Conservation (phyloP, 2,329 filamentous ascomycete species). For the Aspergillus sp. region DNA sequence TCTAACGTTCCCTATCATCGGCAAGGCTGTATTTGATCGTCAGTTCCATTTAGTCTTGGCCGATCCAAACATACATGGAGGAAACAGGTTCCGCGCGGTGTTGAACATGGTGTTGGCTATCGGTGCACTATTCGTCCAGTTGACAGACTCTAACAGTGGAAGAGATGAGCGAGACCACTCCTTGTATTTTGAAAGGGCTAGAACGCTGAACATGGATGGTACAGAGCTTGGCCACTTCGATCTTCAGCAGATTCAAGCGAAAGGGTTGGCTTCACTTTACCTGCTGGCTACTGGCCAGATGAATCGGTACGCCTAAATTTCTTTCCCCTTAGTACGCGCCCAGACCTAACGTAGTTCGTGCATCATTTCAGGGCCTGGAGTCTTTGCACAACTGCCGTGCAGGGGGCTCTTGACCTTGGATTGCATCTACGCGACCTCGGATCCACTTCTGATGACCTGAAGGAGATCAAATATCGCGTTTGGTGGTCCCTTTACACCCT, state of each 20-base stretch:
- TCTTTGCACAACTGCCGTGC: conserved; percentile 39
- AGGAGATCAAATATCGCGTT: conserved; percentile 44
- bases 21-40: conserved; percentile 39
- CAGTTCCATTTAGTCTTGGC: conserved; percentile 42
- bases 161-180: conserved; percentile 36
- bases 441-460: conserved; percentile 37
- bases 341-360: conserved; percentile 1
- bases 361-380: conserved; percentile 40
- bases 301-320: conserved; percentile 35
- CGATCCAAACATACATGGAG: conserved; percentile 32
- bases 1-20: conserved; percentile 45
- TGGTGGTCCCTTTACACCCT: conserved; percentile 47
- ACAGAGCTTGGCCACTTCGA: conserved; percentile 40
- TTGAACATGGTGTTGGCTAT: conserved; percentile 47
- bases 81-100: conserved; percentile 44
- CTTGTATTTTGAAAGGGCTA: conserved; percentile 42
- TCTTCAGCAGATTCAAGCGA: conserved; percentile 44
- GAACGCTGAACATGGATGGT: conserved; percentile 37
- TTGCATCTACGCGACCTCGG: conserved; percentile 44
- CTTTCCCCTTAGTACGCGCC: not conserved
- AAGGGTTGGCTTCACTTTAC: conserved; percentile 43
- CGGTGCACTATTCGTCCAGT: conserved; percentile 39
- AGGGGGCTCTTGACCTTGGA: conserved; percentile 41
- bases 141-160: conserved; percentile 22
- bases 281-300: conserved; percentile 41